A percentile compares a stretch with the other conserved stretches of the same genome.
Conservation (phyloP, 768 basidiomycete genomes). For the Kwoniella bestiolae region DNA sequence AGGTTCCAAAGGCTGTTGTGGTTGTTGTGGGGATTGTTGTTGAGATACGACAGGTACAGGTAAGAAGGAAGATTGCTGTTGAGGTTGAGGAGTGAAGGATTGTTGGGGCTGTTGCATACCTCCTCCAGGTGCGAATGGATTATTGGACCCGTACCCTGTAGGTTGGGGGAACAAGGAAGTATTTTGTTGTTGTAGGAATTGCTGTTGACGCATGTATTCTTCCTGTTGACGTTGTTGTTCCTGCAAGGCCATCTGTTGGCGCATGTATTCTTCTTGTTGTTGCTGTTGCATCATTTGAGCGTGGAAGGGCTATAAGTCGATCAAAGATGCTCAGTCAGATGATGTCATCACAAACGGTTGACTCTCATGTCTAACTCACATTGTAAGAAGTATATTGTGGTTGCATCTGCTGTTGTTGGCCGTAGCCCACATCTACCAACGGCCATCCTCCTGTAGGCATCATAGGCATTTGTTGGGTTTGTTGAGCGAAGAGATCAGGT, state of each 20-base stretch:
- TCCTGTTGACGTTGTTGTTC: slow-evolving; percentile 59
- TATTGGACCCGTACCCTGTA: slow-evolving; percentile 75
- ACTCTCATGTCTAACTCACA: slow-evolving; percentile 59
- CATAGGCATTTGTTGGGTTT: slow-evolving; percentile 59
- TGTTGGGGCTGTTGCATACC: slow-evolving; percentile 45
- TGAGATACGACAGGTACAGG: slow-evolving; percentile 50
- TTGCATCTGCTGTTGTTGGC: slow-evolving; percentile 75
- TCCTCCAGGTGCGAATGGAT: slow-evolving; percentile 76
- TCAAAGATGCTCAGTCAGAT: background rate
- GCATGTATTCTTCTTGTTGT: slow-evolving; percentile 59
- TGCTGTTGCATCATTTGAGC: slow-evolving; percentile 81
- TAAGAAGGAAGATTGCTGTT: slow-evolving; percentile 61
- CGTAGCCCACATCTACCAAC: slow-evolving; percentile 52
- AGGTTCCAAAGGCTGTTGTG: slow-evolving; percentile 59
- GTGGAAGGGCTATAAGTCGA: slow-evolving; percentile 61
- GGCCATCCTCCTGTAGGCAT: slow-evolving; percentile 51
- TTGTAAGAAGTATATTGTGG: slow-evolving; percentile 93
- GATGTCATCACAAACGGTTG: background rate
- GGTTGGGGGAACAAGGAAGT: slow-evolving; percentile 57
- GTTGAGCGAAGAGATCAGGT: slow-evolving; percentile 62
- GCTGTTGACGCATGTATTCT: slow-evolving; percentile 56
- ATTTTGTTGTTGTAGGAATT: slow-evolving; percentile 47
- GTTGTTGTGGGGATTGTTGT: slow-evolving; percentile 52
- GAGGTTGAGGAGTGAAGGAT: slow-evolving; percentile 49
- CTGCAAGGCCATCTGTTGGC: slow-evolving; percentile 60